phyloP scores from a whole-genome alignment of 768 basidiomycete species.

The Kwoniella mangroviensis region DNA sequence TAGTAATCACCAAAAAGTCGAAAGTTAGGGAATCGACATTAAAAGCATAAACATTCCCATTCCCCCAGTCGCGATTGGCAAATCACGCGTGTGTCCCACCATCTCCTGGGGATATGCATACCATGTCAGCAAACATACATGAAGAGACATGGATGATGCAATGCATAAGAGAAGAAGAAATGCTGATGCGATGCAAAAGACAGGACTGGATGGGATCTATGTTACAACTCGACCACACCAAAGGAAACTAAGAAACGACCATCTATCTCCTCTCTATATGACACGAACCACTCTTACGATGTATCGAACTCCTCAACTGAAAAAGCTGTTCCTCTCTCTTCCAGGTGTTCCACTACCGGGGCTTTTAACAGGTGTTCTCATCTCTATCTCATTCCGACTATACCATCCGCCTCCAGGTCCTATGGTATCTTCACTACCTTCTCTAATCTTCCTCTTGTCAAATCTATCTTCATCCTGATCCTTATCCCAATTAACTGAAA shows the following conservation, averaged over 20 bases:
- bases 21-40: too few relatives aligned
- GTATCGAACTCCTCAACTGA: constrained; percentile 1
- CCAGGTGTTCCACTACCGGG: constrained; percentile 1
- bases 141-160: neutral
- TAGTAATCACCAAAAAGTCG: too few relatives aligned
- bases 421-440: constrained; percentile 36
- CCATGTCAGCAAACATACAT: too few relatives aligned
- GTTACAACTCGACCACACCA: neutral
- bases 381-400: constrained; percentile 1
- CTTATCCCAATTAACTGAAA: neutral
- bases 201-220: neutral
- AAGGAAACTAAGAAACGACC: neutral
- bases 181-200: neutral
- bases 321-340: constrained; percentile 14
- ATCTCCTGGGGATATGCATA: neutral
- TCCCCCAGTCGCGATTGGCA: too few relatives aligned
- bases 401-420: constrained; percentile 2
- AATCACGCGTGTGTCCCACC: neutral
- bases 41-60: too few relatives aligned
- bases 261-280: neutral
- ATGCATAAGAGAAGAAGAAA: neutral
- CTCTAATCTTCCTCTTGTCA: constrained; percentile 24
- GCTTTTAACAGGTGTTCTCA: constrained; percentile 14
- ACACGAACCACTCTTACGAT: neutral
- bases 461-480: neutral